A percentile compares a stretch with the other conserved stretches of the same genome.
Conservation (phyloP, 306 rosid genomes). For the Cicer arietinum region DNA sequence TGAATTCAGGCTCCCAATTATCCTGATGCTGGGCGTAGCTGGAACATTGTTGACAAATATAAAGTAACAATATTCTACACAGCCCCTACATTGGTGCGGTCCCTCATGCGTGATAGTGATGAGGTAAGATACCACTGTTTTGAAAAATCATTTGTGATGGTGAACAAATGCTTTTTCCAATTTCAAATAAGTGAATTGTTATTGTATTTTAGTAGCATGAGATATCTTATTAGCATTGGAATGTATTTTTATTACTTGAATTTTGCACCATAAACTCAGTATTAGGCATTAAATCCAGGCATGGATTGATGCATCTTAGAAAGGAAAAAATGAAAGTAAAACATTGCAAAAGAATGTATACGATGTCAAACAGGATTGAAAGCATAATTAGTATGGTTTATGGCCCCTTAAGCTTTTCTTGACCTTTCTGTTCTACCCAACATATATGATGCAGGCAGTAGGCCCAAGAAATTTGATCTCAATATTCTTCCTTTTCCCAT, state of each 20-base stretch:
- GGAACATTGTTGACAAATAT: constrained; percentile 98
- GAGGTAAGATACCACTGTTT: constrained; percentile 54
- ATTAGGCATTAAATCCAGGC: not conserved
- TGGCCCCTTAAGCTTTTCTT: not conserved
- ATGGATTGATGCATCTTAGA: not conserved
- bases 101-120: constrained; percentile 96
- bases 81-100: constrained; percentile 97
- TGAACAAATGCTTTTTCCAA: constrained; percentile 21
- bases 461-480: not conserved
- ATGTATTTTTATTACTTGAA: not conserved
- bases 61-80: constrained; percentile 91
- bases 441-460: not conserved
- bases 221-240: constrained; percentile 7
- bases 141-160: constrained; percentile 33
- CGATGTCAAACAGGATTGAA: constrained; percentile 2
- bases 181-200: constrained; percentile 3
- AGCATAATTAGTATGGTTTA: not conserved
- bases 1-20: constrained; percentile 88
- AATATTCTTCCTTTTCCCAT: constrained; percentile 5
- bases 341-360: not conserved
- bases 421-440: not conserved
- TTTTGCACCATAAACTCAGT: not conserved
- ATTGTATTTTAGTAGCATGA: constrained; percentile 6
- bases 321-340: not conserved
- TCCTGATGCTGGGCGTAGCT: constrained; percentile 93